A percentile compares a stretch with the other conserved stretches of the same genome.
These are phyloP conservation scores for Paraphoma sp. DNA, from an alignment of 2,329 filamentous ascomycete genomes.

Conservation along the genomic window DNA sequence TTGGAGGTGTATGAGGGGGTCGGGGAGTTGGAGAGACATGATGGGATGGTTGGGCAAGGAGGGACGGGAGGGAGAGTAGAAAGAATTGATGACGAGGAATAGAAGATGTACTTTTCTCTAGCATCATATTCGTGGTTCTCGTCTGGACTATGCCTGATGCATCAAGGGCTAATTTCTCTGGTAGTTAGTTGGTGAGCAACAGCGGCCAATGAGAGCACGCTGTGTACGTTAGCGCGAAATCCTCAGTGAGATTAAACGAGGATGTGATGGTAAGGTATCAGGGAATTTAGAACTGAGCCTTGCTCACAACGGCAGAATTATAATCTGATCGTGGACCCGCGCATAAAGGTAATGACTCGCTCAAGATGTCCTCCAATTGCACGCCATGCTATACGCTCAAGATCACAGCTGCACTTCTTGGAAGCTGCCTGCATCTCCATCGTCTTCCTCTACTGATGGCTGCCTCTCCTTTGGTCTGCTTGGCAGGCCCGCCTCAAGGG, in stretches of 20 bases:
- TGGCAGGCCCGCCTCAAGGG: conserved; percentile 36
- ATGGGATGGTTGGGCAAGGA: neutral
- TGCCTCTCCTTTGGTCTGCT: conserved; percentile 33
- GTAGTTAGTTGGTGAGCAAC: too few species aligned
- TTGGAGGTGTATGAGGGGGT: conserved; percentile 11
- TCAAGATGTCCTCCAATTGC: neutral
- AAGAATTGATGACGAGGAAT: neutral
- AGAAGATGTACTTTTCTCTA: neutral
- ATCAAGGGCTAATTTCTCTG: too few species aligned
- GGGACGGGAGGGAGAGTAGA: too few species aligned
- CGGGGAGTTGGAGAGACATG: conserved; percentile 14
- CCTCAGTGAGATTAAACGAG: neutral
- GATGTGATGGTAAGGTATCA: neutral
- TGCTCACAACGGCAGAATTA: neutral
- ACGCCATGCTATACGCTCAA: neutral
- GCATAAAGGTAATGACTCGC: neutral
- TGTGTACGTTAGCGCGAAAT: conserved; percentile 4
- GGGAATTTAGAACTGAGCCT: neutral
- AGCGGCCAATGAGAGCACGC: neutral
- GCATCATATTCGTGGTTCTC: neutral
- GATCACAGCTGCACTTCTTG: conserved; percentile 39
- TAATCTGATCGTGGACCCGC: neutral
- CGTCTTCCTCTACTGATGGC: conserved; percentile 37
- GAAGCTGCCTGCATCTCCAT: conserved; percentile 40
- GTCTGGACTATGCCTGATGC: neutral